Evolutionary conservation across 495 filamentous ascomycete genomes (phyloP).

Genomic region (Emericellopsis terricola): DNA sequence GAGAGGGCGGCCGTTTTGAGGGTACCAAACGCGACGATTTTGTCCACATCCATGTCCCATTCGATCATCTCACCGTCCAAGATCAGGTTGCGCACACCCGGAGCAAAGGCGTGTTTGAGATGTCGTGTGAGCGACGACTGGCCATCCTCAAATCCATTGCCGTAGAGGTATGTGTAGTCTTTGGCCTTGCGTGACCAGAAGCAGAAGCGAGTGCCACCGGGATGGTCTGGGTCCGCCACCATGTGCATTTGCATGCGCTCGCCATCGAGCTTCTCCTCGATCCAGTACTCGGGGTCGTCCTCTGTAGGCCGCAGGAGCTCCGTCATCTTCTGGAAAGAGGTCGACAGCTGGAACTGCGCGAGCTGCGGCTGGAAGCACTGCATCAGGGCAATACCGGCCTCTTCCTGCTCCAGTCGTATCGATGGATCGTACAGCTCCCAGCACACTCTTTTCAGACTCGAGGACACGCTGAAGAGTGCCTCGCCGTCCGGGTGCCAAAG

Average conservation of each 20-base stretch:
- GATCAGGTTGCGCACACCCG: conserved; percentile 66
- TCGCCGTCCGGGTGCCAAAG: conserved; percentile 92
- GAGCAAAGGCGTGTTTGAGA: conserved; percentile 58
- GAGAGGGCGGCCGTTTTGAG: conserved; percentile 81
- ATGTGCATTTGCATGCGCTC: conserved; percentile 97
- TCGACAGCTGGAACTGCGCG: conserved; percentile 82
- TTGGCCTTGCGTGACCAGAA: conserved; percentile 97
- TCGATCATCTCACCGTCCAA: conserved; percentile 98
- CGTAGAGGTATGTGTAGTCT: conserved; percentile 92
- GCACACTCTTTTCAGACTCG: conserved; percentile 75
- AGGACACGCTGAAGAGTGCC: conserved; percentile 77
- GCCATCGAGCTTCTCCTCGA: conserved; percentile 94
- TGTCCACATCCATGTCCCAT: conserved; percentile 81
- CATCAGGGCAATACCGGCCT: conserved; percentile 68
- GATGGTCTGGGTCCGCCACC: conserved; percentile 44
- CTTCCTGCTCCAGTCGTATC: conserved; percentile 54
- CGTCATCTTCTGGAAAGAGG: conserved; percentile 66
- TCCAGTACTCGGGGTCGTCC: conserved; percentile 70
- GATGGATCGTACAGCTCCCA: conserved; percentile 80
- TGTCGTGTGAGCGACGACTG: conserved; percentile 66
- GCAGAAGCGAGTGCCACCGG: conserved; percentile 55
- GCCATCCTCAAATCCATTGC: conserved; percentile 54
- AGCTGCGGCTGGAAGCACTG: conserved; percentile 94
- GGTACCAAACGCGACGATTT: conserved; percentile 77
- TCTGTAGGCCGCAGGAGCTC: conserved; percentile 48